These are phyloP conservation scores for Astrephomene gubernaculifera DNA, from an alignment of 139 green algal species.

Conservation along the genomic window DNA sequence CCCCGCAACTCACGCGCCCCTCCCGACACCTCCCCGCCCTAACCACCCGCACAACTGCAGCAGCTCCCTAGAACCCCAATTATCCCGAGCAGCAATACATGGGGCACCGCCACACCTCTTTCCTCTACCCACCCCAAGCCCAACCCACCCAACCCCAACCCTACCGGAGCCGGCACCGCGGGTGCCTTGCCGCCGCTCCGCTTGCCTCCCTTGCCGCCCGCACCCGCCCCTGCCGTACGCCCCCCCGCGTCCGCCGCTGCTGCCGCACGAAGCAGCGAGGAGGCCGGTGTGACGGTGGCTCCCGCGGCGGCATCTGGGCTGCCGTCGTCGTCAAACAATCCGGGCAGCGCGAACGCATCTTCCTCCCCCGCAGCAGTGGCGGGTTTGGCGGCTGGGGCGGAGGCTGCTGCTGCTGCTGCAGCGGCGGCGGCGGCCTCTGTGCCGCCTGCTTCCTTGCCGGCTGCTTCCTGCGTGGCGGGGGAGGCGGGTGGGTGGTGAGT, in stretches of 20 bases:
- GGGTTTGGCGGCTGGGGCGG: background rate
- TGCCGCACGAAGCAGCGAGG: constrained; percentile 42
- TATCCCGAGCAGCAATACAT: too few relatives aligned
- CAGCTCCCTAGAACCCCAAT: too few relatives aligned
- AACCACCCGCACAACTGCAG: too few relatives aligned
- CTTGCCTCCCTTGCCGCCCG: constrained; percentile 1
- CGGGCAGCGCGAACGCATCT: background rate
- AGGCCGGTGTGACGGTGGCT: background rate
- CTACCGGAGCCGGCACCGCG: background rate
- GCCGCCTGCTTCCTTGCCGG: too few relatives aligned
- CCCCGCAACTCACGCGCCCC: too few relatives aligned
- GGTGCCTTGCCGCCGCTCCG: constrained; percentile 10
- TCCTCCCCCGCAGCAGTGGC: background rate
- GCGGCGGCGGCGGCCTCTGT: too few relatives aligned
- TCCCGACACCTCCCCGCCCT: too few relatives aligned
- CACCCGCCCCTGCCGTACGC: background rate
- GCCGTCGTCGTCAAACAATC: constrained; percentile 53
- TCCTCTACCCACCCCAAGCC: background rate
- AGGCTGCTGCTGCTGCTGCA: background rate
- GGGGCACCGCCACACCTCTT: background rate
- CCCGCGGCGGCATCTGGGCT: background rate
- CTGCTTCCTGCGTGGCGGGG: too few relatives aligned
- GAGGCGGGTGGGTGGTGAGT: too few relatives aligned
- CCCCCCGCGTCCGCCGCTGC: background rate
- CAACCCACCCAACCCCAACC: background rate